phyloP scores from a whole-genome alignment of 2,329 filamentous ascomycete genomes.

The Aureobasidium vineae region DNA sequence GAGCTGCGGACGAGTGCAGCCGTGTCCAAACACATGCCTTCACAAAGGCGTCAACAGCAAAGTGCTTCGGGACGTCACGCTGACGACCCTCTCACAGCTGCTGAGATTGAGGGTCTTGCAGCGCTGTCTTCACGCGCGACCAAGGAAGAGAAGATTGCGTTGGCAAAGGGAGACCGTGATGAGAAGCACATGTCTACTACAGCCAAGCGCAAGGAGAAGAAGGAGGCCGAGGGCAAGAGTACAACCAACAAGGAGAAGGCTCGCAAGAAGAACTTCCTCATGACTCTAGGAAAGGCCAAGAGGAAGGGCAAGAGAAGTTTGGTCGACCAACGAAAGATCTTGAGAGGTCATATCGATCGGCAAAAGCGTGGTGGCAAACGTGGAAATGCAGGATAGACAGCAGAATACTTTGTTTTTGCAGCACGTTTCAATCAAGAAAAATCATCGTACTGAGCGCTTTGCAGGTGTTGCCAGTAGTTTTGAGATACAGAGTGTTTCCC shows the following conservation, averaged over 20 bases:
- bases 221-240: conserved; percentile 86
- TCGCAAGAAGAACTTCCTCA: conserved; percentile 96
- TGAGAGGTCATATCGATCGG: conserved; percentile 78
- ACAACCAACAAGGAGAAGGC: conserved; percentile 97
- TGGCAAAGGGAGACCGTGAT: conserved; percentile 78
- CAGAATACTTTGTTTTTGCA: background rate
- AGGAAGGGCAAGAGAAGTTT: conserved; percentile 93
- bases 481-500: no score
- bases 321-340: conserved; percentile 74
- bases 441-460: background rate
- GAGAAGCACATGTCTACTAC: conserved; percentile 72
- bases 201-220: conserved; percentile 81
- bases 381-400: conserved; percentile 55
- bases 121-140: conserved; percentile 74
- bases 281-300: conserved; percentile 96
- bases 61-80: conserved; percentile 58
- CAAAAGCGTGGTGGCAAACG: conserved; percentile 80
- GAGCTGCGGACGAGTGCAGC: conserved; percentile 76
- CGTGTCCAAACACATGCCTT: conserved; percentile 60
- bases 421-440: background rate
- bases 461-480: no score
- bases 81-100: conserved; percentile 86
- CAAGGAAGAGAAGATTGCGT: conserved; percentile 83
- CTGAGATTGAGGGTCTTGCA: conserved; percentile 85
- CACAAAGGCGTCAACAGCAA: conserved; percentile 43